Conservation (phyloP, 306 rosid genomes). For the Mimosa pudica region DNA sequence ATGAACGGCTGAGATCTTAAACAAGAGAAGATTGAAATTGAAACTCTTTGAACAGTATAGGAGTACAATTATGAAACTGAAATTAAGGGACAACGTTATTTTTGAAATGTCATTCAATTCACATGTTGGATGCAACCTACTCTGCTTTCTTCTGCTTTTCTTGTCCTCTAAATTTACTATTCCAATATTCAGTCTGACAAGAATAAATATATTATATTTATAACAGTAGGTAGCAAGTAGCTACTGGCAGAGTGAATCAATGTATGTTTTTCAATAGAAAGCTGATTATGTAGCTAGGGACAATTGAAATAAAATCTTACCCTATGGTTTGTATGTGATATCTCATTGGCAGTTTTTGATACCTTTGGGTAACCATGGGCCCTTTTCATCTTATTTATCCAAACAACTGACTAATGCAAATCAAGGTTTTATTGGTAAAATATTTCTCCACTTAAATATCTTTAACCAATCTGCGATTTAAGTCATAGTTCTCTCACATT, state of each 20-base stretch:
- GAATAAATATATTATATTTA: neutral
- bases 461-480: no score
- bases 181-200: neutral
- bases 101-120: neutral
- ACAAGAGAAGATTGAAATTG: neutral
- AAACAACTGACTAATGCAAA: no score
- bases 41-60: constrained; percentile 1
- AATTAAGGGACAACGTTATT: neutral
- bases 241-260: neutral
- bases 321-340: neutral
- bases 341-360: no score
- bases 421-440: no score
- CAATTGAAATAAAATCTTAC: neutral
- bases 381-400: no score
- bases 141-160: neutral
- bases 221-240: neutral
- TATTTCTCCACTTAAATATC: no score
- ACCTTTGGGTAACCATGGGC: no score
- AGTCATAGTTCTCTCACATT: no score
- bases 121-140: neutral
- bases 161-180: neutral
- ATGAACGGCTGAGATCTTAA: neutral
- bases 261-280: neutral
- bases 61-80: neutral
- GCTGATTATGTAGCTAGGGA: neutral